phyloP scores from a whole-genome alignment of 257 asterid species.

The Osmanthus fragrans region DNA sequence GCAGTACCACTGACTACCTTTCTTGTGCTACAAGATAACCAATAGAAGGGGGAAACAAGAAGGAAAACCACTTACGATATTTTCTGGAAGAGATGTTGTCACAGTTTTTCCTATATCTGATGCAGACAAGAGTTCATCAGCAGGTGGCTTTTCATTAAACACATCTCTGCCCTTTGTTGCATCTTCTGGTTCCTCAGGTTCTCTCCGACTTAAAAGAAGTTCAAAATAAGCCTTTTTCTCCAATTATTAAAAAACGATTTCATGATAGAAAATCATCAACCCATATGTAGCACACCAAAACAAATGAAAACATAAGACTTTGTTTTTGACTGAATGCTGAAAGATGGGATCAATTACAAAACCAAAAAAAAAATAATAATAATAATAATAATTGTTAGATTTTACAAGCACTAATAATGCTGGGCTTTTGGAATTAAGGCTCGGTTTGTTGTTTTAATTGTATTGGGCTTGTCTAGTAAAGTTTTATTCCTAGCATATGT shows the following conservation, averaged over 20 bases:
- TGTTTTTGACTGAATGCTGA: neutral
- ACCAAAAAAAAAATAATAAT: neutral
- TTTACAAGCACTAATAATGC: neutral
- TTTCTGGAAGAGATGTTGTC: slow-evolving; percentile 91
- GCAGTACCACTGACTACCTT: slow-evolving; percentile 5
- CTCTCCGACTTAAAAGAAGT: slow-evolving; percentile 68
- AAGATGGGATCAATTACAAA: neutral
- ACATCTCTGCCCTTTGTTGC: slow-evolving; percentile 97
- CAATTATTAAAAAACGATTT: slow-evolving; percentile 4
- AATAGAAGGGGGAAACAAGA: neutral
- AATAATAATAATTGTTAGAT: neutral
- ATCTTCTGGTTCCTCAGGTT: slow-evolving; percentile 99
- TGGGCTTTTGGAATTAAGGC: neutral
- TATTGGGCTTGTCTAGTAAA: neutral
- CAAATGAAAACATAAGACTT: neutral
- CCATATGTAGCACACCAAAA: neutral
- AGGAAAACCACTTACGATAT: slow-evolving; percentile 64
- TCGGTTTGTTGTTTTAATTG: neutral
- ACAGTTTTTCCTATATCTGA: slow-evolving; percentile 88
- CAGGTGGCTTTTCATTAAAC: slow-evolving; percentile 94
- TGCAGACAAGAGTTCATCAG: slow-evolving; percentile 92
- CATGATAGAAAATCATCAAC: neutral
- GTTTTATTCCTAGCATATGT: neutral
- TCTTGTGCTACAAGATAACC: slow-evolving; percentile 4
- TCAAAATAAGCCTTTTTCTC: slow-evolving; percentile 19